A percentile compares a stretch with the other conserved stretches of the same genome.
Evolutionary conservation across 2,329 filamentous ascomycete species (phyloP).

Genomic region (Cercospora janseana): DNA sequence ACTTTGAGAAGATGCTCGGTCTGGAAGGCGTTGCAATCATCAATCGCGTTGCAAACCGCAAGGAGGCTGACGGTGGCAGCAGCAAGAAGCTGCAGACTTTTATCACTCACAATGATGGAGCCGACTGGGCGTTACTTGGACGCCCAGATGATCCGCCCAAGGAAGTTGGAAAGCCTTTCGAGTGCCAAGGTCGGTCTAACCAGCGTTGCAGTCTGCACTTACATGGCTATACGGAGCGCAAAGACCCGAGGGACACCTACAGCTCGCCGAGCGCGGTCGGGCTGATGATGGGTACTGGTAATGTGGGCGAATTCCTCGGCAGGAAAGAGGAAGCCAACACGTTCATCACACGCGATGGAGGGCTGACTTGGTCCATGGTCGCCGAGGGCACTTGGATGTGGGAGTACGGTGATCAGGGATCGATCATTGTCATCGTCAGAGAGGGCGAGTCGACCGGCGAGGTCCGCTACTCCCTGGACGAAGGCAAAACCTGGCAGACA

Average conservation of each 20-base stretch:
- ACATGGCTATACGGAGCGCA: constrained; percentile 91
- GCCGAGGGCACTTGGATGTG: constrained; percentile 88
- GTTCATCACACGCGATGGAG: constrained; percentile 88
- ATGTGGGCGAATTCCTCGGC: constrained; percentile 73
- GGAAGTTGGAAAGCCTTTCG: constrained; percentile 65
- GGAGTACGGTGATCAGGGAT: constrained; percentile 95
- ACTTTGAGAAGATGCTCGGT: constrained; percentile 93
- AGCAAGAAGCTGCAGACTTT: constrained; percentile 81
- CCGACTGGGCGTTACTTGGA: constrained; percentile 74
- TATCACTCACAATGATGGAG: constrained; percentile 96
- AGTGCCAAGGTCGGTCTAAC: constrained; percentile 57
- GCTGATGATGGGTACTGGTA: constrained; percentile 86
- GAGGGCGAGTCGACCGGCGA: constrained; percentile 65
- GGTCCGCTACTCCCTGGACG: constrained; percentile 74
- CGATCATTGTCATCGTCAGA: constrained; percentile 82
- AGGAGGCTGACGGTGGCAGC: constrained; percentile 60
- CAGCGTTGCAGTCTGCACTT: constrained; percentile 82
- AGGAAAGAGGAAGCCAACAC: constrained; percentile 74
- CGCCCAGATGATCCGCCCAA: constrained; percentile 66
- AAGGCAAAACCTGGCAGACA: constrained; percentile 75
- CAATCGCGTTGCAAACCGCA: constrained; percentile 76
- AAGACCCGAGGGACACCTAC: constrained; percentile 78
- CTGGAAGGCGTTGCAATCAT: constrained; percentile 86
- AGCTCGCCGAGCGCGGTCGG: constrained; percentile 86
- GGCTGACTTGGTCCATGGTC: constrained; percentile 78